These are phyloP conservation scores for Spergularia bocconei DNA, from an alignment of 148 eudicot species.

Conservation along the genomic window DNA sequence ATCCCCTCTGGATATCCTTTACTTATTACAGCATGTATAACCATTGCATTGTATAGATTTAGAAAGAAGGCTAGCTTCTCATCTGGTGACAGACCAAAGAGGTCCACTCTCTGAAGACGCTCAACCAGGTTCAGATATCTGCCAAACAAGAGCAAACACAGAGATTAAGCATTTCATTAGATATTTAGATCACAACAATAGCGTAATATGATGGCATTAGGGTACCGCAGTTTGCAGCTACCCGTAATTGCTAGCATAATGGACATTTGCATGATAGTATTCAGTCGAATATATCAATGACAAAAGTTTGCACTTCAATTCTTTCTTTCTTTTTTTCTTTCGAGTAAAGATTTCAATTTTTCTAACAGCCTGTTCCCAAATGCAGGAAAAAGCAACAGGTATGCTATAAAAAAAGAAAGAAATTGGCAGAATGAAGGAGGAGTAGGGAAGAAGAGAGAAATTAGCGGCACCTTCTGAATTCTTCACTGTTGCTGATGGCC, in stretches of 20 bases:
- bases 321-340: not conserved
- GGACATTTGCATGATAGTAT: too few relatives aligned
- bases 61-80: constrained; percentile 86
- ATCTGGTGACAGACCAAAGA: constrained; percentile 45
- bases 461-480: constrained; percentile 67
- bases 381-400: not conserved
- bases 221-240: too few relatives aligned
- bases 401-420: too few relatives aligned
- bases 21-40: constrained; percentile 75
- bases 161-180: not conserved
- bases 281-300: too few relatives aligned
- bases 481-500: constrained; percentile 90
- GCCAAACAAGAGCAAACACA: constrained; percentile 24
- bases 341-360: not conserved
- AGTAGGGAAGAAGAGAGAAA: too few relatives aligned
- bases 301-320: too few relatives aligned
- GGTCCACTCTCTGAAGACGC: constrained; percentile 73
- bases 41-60: constrained; percentile 86
- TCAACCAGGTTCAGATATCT: constrained; percentile 73
- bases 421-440: too few relatives aligned
- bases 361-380: not conserved
- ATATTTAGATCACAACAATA: not conserved
- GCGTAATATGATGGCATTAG: not conserved
- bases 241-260: too few relatives aligned
- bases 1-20: constrained; percentile 78